phyloP scores from a whole-genome alignment of 1,284 basidiomycete genomes.

The Coniophora puteana region DNA sequence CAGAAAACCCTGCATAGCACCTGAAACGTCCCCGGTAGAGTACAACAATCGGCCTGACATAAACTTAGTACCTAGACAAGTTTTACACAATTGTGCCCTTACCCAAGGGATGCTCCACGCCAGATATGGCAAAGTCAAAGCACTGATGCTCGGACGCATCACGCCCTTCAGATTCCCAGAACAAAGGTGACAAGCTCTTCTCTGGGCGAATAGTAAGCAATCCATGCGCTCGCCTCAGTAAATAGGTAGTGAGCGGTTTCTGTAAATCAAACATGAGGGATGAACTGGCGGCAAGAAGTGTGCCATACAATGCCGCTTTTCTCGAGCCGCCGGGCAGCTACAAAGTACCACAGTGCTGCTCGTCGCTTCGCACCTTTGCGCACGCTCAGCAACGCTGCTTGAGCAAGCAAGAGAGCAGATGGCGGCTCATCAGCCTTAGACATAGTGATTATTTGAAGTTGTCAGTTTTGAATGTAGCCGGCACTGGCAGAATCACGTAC shows the following conservation, averaged over 20 bases:
- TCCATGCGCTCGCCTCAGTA: conserved; percentile 64
- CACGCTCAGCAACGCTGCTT: conserved; percentile 67
- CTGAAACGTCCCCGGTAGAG: conserved; percentile 68
- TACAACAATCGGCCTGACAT: conserved; percentile 66
- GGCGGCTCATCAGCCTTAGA: conserved; percentile 75
- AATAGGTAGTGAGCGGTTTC: conserved; percentile 82
- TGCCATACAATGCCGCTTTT: conserved; percentile 73
- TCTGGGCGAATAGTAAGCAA: conserved; percentile 47
- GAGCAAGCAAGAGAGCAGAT: conserved; percentile 68
- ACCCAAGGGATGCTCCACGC: conserved; percentile 78
- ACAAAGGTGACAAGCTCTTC: conserved; percentile 68
- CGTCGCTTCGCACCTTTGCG: conserved; percentile 53
- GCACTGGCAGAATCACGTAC: conserved; percentile 39
- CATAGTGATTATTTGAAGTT: no score
- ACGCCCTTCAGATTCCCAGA: conserved; percentile 67
- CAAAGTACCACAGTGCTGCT: conserved; percentile 72
- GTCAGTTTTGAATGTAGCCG: no score
- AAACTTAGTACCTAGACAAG: conserved; percentile 3
- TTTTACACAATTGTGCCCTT: conserved; percentile 12
- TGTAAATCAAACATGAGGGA: conserved; percentile 24
- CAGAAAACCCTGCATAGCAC: conserved; percentile 67
- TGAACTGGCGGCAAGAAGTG: conserved; percentile 5
- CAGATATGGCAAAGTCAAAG: conserved; percentile 62
- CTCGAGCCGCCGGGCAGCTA: conserved; percentile 70
- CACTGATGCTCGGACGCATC: conserved; percentile 35